Evolutionary conservation across 331 rosid genomes (phyloP).

Genomic region (Stylosanthes scabra): DNA sequence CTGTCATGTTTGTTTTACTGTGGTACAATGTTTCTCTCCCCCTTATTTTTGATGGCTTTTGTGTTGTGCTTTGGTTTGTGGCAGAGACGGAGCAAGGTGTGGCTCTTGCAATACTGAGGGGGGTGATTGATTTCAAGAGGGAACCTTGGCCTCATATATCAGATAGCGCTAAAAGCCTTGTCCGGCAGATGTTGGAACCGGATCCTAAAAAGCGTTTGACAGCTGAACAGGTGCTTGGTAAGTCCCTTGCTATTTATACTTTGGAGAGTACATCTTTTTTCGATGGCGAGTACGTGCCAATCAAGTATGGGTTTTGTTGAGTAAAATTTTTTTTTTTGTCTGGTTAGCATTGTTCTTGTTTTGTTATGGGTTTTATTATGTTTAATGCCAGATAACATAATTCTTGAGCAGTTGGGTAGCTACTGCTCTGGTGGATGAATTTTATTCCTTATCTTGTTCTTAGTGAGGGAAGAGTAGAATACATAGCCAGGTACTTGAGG

Average conservation of each 20-base stretch:
- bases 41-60: background rate
- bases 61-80: slow-evolving; percentile 28
- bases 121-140: slow-evolving; percentile 88
- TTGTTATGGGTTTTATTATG: no score
- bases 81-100: slow-evolving; percentile 96
- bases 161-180: slow-evolving; percentile 90
- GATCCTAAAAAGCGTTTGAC: slow-evolving; percentile 87
- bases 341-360: background rate
- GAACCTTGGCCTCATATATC: slow-evolving; percentile 99
- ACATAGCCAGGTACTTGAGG: slow-evolving; percentile 19
- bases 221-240: slow-evolving; percentile 95
- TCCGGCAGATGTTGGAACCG: slow-evolving; percentile 82
- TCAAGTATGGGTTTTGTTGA: background rate
- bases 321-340: background rate
- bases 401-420: background rate
- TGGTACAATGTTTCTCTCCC: no score
- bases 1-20: no score
- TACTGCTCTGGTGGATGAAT: background rate
- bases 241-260: slow-evolving; percentile 40
- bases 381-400: background rate
- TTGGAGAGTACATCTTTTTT: background rate
- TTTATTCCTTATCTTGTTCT: background rate
- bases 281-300: slow-evolving; percentile 8
- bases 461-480: slow-evolving; percentile 22
- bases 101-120: slow-evolving; percentile 89